Conservation (phyloP, 768 basidiomycete species). For the Lactifluus hygrophoroides region DNA sequence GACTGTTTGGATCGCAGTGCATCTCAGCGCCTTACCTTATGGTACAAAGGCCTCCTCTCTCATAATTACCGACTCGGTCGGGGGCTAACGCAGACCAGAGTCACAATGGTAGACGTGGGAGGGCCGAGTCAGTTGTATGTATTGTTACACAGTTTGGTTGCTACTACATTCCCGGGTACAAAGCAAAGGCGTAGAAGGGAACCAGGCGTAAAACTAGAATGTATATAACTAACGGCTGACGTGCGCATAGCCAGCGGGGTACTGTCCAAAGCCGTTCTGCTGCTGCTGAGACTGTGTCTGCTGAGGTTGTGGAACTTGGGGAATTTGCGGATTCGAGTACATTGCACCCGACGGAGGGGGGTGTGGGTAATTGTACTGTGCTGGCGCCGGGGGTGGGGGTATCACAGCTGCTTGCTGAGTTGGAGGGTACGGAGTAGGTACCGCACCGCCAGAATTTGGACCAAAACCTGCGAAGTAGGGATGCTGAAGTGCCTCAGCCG, state of each 20-base stretch:
- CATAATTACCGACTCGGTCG: neutral
- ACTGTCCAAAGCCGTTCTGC: slow-evolving; percentile 20
- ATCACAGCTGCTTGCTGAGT: slow-evolving; percentile 50
- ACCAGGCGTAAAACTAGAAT: neutral
- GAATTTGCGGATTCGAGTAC: slow-evolving; percentile 15
- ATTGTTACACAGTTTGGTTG: slow-evolving; percentile 5
- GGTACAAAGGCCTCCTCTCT: too few relatives aligned
- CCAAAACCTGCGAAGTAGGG: slow-evolving; percentile 65
- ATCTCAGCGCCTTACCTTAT: too few relatives aligned
- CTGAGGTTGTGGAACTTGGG: slow-evolving; percentile 30
- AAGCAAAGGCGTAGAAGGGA: neutral
- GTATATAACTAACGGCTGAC: slow-evolving; percentile 8
- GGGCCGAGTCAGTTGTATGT: neutral
- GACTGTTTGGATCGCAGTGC: too few relatives aligned
- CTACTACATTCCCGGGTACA: slow-evolving; percentile 1
- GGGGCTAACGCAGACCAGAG: neutral
- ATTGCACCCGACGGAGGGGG: slow-evolving; percentile 38
- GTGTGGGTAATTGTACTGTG: slow-evolving; percentile 53
- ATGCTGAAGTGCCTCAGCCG: slow-evolving; percentile 84
- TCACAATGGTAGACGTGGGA: neutral
- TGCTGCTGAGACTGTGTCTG: slow-evolving; percentile 21
- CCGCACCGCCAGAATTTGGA: slow-evolving; percentile 38
- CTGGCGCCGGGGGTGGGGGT: slow-evolving; percentile 25
- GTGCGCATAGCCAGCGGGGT: slow-evolving; percentile 20
- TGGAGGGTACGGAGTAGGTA: slow-evolving; percentile 25